phyloP scores from a whole-genome alignment of 2,329 filamentous ascomycete genomes.

The Penicillium freii region DNA sequence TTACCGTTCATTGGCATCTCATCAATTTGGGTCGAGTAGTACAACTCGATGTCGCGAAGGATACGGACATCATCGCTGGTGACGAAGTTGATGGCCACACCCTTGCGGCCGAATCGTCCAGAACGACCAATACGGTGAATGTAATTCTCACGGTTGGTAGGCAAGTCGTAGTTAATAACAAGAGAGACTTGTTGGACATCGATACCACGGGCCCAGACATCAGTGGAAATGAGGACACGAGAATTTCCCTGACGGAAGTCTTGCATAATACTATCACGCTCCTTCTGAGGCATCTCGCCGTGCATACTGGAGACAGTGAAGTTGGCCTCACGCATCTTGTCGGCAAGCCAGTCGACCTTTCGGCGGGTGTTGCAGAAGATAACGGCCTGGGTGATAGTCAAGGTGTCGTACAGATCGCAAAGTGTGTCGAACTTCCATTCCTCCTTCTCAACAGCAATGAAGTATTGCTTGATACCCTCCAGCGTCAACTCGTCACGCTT shows the following conservation, averaged over 20 bases:
- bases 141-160: slow-evolving; percentile 99
- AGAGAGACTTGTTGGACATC: slow-evolving; percentile 99
- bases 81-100: slow-evolving; percentile 99
- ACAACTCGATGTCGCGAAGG: slow-evolving; percentile 99
- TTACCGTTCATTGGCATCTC: slow-evolving; percentile 98
- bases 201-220: slow-evolving; percentile 97
- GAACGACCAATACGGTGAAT: slow-evolving; percentile 99
- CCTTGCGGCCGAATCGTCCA: slow-evolving; percentile 99
- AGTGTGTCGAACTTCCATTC: slow-evolving; percentile 99
- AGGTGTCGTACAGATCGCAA: slow-evolving; percentile 97
- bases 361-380: slow-evolving; percentile 99
- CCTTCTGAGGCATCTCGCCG: slow-evolving; percentile 97
- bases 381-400: slow-evolving; percentile 98
- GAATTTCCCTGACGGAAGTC: slow-evolving; percentile 99
- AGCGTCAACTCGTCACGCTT: slow-evolving; percentile 99
- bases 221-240: slow-evolving; percentile 96
- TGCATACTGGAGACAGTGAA: slow-evolving; percentile 99
- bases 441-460: slow-evolving; percentile 99
- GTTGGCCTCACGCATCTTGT: slow-evolving; percentile 97
- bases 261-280: slow-evolving; percentile 99
- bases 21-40: slow-evolving; percentile 99
- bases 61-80: slow-evolving; percentile 98
- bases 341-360: slow-evolving; percentile 99
- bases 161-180: slow-evolving; percentile 99
- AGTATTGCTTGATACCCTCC: slow-evolving; percentile 99